A percentile compares a stretch with the other conserved stretches of the same genome.
Evolutionary conservation across 1,139 yeast species (phyloP).

Genomic region (Protomyces gravidus): DNA sequence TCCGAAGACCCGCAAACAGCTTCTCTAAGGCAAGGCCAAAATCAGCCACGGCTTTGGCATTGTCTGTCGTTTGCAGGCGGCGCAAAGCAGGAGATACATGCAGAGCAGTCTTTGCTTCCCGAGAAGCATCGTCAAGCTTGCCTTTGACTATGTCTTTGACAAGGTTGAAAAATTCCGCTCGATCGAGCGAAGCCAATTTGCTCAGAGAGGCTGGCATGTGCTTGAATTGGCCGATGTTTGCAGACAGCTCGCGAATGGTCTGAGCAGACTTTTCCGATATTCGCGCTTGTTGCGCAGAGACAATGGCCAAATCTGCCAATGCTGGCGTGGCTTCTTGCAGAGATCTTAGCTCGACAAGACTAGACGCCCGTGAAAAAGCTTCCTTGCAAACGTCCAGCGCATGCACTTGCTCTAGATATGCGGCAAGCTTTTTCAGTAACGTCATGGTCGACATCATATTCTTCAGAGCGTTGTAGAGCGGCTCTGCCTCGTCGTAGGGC

Average conservation of each 20-base stretch:
- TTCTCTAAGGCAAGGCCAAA: constrained; percentile 1
- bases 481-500: constrained; percentile 25
- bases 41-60: neutral
- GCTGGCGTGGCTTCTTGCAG: constrained; percentile 11
- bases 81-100: constrained; percentile 6
- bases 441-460: constrained; percentile 9
- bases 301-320: constrained; percentile 7
- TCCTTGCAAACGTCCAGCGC: constrained; percentile 7
- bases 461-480: constrained; percentile 9
- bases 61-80: constrained; percentile 12
- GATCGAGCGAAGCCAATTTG: constrained; percentile 1
- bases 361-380: neutral
- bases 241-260: constrained; percentile 6
- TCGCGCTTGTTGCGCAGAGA: neutral
- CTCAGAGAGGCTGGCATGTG: constrained; percentile 3
- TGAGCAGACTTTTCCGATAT: constrained; percentile 2
- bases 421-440: constrained; percentile 6
- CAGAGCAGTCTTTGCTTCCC: neutral
- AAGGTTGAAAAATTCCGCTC: neutral
- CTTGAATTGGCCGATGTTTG: neutral
- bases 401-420: constrained; percentile 1
- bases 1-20: constrained; percentile 1
- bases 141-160: neutral
- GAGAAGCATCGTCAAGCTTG: constrained; percentile 1
- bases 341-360: constrained; percentile 1